Evolutionary conservation across 768 basidiomycete genomes (phyloP).

Genomic region (Boletus sensibilis): DNA sequence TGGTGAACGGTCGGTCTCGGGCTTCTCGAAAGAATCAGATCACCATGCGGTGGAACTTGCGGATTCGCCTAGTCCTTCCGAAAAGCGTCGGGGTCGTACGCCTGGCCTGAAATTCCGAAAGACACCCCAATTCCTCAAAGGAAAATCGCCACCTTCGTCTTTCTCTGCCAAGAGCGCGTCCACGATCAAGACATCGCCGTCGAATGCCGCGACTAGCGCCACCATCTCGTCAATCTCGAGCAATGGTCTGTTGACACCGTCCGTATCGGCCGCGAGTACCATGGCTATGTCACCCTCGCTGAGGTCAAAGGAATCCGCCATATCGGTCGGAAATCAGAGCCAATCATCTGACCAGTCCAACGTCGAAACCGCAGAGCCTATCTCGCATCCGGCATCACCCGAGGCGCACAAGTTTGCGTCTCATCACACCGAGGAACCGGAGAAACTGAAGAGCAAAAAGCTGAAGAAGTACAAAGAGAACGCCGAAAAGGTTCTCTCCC

Average conservation of each 20-base stretch:
- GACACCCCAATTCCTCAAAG: slow-evolving; percentile 69
- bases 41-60: slow-evolving; percentile 36
- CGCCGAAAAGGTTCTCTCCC: slow-evolving; percentile 80
- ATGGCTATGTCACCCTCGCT: slow-evolving; percentile 60
- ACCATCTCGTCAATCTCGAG: slow-evolving; percentile 40
- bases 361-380: slow-evolving; percentile 39
- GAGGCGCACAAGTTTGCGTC: slow-evolving; percentile 33
- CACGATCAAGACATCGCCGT: slow-evolving; percentile 39
- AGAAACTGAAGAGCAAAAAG: slow-evolving; percentile 69
- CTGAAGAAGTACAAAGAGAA: slow-evolving; percentile 85
- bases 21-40: slow-evolving; percentile 56
- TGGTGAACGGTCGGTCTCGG: slow-evolving; percentile 52
- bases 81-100: slow-evolving; percentile 65
- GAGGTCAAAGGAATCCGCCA: slow-evolving; percentile 77
- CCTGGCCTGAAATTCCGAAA: slow-evolving; percentile 71
- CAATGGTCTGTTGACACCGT: slow-evolving; percentile 58
- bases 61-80: slow-evolving; percentile 46
- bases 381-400: slow-evolving; percentile 26
- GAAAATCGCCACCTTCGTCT: slow-evolving; percentile 58
- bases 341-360: slow-evolving; percentile 73
- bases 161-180: slow-evolving; percentile 34
- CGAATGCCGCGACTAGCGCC: slow-evolving; percentile 40
- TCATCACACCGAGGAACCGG: slow-evolving; percentile 42
- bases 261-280: slow-evolving; percentile 53
- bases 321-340: slow-evolving; percentile 69